Percentiles rank a stretch among this genome's conserved stretches.
Evolutionary conservation across 1,284 basidiomycete genomes (phyloP).

Genomic region (Microbotryomycetes sp.): DNA sequence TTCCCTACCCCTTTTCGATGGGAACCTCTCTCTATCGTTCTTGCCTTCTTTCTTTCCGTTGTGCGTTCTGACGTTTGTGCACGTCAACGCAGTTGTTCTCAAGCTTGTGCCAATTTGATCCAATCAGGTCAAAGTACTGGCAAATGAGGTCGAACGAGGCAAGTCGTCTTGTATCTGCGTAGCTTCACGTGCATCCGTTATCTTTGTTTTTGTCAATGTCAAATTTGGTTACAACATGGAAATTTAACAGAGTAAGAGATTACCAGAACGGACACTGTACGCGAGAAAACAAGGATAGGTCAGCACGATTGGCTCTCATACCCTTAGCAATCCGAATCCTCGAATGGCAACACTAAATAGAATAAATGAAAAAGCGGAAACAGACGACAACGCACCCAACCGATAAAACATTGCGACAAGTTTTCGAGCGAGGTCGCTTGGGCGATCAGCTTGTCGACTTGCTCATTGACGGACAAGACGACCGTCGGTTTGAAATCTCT

Average conservation of each 20-base stretch:
- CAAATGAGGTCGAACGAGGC: background rate
- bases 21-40: background rate
- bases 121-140: constrained; percentile 27
- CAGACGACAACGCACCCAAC: constrained; percentile 51
- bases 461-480: constrained; percentile 61
- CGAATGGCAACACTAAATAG: background rate
- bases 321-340: background rate
- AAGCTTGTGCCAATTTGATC: constrained; percentile 24
- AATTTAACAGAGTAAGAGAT: too few relatives aligned
- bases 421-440: constrained; percentile 89
- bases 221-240: background rate
- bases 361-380: background rate
- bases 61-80: background rate
- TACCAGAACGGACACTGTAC: background rate
- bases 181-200: too few relatives aligned
- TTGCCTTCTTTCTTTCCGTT: background rate
- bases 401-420: constrained; percentile 90
- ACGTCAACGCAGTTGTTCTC: constrained; percentile 13
- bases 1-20: background rate
- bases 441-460: constrained; percentile 74
- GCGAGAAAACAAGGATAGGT: too few relatives aligned
- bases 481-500: constrained; percentile 82
- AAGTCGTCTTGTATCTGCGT: too few relatives aligned
- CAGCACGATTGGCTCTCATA: too few relatives aligned
- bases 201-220: background rate